Evolutionary conservation across 2,329 filamentous ascomycete genomes (phyloP).

Genomic region (Cladosporium sp.): DNA sequence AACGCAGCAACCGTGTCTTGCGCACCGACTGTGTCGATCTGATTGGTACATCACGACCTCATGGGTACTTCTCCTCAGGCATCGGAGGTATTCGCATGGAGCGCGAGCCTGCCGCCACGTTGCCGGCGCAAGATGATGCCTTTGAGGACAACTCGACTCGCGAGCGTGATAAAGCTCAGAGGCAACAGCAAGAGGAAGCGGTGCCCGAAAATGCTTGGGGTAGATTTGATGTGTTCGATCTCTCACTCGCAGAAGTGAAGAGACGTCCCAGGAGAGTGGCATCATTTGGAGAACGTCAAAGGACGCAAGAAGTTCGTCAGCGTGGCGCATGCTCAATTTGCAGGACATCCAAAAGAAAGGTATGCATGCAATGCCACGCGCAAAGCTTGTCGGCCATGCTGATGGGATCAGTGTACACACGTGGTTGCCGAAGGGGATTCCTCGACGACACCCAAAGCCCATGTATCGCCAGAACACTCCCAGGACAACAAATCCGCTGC

Average conservation of each 20-base stretch:
- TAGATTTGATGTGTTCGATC: neutral
- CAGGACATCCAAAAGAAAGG: neutral
- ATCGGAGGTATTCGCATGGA: neutral
- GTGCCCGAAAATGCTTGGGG: neutral
- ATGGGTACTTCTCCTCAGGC: neutral
- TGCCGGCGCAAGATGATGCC: neutral
- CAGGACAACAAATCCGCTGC: neutral
- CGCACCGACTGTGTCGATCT: neutral
- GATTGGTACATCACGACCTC: neutral
- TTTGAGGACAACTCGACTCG: neutral
- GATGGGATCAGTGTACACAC: neutral
- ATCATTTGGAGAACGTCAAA: neutral
- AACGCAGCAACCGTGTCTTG: neutral
- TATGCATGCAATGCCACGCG: neutral
- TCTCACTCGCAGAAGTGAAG: neutral
- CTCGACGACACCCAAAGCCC: neutral
- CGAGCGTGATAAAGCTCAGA: neutral
- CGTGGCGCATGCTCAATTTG: neutral
- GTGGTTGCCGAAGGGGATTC: neutral
- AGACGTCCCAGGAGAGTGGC: neutral
- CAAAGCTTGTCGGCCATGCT: neutral
- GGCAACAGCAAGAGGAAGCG: neutral
- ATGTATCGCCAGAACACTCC: neutral
- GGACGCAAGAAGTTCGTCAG: neutral
- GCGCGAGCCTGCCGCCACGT: neutral